phyloP scores from a whole-genome alignment of 1,139 yeast species.

The Yamadazyma aaseri region DNA sequence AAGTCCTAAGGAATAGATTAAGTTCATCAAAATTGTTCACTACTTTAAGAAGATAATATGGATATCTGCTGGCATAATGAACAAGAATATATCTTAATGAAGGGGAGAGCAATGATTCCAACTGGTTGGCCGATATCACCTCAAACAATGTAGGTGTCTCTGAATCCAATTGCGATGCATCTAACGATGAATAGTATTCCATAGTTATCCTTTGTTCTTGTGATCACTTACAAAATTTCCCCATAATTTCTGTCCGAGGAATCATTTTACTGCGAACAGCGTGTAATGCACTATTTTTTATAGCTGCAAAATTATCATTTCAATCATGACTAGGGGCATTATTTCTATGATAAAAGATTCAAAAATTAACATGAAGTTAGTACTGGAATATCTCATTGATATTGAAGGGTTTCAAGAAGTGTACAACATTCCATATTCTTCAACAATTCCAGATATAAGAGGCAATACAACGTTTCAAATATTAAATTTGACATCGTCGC shows the following conservation, averaged over 20 bases:
- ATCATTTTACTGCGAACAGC: not conserved
- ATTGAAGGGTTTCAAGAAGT: slow-evolving; percentile 1
- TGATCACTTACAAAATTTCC: slow-evolving; percentile 1
- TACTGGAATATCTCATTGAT: not conserved
- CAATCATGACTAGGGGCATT: too few relatives aligned
- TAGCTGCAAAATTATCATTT: too few relatives aligned
- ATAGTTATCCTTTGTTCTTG: too few relatives aligned
- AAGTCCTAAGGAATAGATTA: slow-evolving; percentile 57
- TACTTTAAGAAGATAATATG: slow-evolving; percentile 60
- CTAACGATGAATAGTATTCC: slow-evolving; percentile 82
- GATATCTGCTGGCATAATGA: slow-evolving; percentile 78
- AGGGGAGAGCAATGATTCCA: slow-evolving; percentile 76
- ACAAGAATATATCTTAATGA: slow-evolving; percentile 78
- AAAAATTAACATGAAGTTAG: not conserved
- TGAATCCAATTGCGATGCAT: slow-evolving; percentile 71
- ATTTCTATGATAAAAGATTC: too few relatives aligned
- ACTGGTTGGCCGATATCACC: slow-evolving; percentile 75
- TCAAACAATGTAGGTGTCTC: slow-evolving; percentile 83
- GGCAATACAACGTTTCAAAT: too few relatives aligned
- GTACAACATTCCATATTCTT: not conserved
- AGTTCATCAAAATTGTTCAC: slow-evolving; percentile 78
- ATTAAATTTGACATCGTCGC: too few relatives aligned
- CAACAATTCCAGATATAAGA: not conserved
- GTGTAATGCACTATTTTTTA: not conserved
- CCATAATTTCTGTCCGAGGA: slow-evolving; percentile 5